Evolutionary conservation across 1,139 yeast species (phyloP).

Genomic region (Suhomyces choctaworum): DNA sequence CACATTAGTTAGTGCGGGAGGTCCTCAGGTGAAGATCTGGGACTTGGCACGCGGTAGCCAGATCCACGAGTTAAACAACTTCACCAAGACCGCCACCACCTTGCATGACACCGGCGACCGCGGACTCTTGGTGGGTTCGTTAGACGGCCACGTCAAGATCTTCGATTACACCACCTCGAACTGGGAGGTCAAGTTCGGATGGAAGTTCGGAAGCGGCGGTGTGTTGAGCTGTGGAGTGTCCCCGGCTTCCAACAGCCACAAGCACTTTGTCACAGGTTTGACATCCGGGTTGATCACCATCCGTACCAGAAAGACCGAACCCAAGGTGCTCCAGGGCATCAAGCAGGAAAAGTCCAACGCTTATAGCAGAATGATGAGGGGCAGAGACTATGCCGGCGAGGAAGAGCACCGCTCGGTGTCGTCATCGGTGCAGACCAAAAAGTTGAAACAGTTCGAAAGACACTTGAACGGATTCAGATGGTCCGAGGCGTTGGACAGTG

Average conservation of each 20-base stretch:
- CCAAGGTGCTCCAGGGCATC: slow-evolving; percentile 54
- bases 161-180: slow-evolving; percentile 72
- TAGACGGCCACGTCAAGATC: slow-evolving; percentile 96
- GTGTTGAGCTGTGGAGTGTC: slow-evolving; percentile 88
- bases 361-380: slow-evolving; percentile 82
- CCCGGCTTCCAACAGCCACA: slow-evolving; percentile 61
- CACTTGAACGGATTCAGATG: slow-evolving; percentile 85
- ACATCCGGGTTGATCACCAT: slow-evolving; percentile 86
- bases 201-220: slow-evolving; percentile 91
- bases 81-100: slow-evolving; percentile 91
- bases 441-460: slow-evolving; percentile 77
- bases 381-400: slow-evolving; percentile 88
- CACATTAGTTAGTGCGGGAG: slow-evolving; percentile 81
- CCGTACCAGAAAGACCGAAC: slow-evolving; percentile 77
- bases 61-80: slow-evolving; percentile 67
- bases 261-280: slow-evolving; percentile 92
- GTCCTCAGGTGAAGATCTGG: slow-evolving; percentile 87
- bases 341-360: slow-evolving; percentile 48
- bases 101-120: slow-evolving; percentile 68
- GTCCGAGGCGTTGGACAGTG: slow-evolving; percentile 89
- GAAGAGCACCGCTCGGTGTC: slow-evolving; percentile 73
- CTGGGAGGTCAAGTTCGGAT: slow-evolving; percentile 93
- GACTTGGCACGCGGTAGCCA: slow-evolving; percentile 77
- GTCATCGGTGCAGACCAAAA: slow-evolving; percentile 56
- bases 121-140: slow-evolving; percentile 86